Conservation (phyloP, 78 protist genomes). For the Emiliania huxleyi region DNA sequence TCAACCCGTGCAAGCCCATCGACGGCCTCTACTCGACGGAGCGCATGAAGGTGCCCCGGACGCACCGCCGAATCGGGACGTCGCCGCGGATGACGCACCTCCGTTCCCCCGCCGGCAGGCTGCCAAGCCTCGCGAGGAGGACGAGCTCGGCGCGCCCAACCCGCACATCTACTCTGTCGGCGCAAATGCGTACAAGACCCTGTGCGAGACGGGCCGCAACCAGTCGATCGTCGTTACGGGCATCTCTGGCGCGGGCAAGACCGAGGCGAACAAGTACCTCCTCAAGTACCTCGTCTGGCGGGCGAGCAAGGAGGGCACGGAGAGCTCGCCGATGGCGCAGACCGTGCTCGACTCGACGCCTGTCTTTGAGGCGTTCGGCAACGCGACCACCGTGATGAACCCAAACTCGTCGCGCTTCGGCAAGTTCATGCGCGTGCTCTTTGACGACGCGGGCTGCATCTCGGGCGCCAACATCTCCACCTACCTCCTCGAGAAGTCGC, state of each 20-base stretch:
- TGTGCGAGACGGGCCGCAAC: neutral
- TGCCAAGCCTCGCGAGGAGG: neutral
- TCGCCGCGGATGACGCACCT: too few relatives aligned
- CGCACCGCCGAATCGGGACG: too few relatives aligned
- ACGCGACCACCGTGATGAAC: conserved; percentile 37
- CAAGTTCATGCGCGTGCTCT: conserved; percentile 21
- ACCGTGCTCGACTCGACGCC: neutral
- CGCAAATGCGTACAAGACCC: neutral
- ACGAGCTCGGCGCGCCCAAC: neutral
- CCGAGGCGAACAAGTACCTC: neutral
- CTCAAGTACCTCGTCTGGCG: neutral
- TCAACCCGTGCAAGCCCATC: neutral
- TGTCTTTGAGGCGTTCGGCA: conserved; percentile 48
- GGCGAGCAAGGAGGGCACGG: neutral
- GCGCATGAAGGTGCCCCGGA: neutral
- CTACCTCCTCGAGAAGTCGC: conserved; percentile 68
- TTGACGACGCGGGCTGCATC: neutral
- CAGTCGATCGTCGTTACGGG: conserved; percentile 5
- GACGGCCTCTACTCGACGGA: neutral
- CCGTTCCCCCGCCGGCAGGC: neutral
- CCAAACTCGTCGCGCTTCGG: conserved; percentile 50
- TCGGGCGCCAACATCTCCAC: conserved; percentile 49
- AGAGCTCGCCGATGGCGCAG: neutral
- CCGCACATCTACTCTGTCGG: neutral
- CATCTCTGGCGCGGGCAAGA: conserved; percentile 21